These are phyloP conservation scores for Allodekkera sacchari DNA, from an alignment of 805 yeast species.

Conservation along the genomic window DNA sequence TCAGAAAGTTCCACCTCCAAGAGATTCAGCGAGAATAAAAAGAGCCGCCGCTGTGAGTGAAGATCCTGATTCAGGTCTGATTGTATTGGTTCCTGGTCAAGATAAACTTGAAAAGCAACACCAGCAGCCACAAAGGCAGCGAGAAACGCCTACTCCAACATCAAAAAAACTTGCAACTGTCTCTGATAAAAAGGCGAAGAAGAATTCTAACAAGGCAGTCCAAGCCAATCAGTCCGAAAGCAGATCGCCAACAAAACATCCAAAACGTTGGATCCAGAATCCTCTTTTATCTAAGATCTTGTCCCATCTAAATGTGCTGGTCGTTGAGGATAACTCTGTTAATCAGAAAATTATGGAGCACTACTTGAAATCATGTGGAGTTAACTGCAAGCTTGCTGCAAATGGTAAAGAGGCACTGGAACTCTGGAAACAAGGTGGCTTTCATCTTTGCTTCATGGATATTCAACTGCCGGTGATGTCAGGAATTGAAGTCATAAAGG, in stretches of 20 bases:
- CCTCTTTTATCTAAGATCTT: conserved; percentile 54
- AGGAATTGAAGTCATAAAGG: conserved; percentile 91
- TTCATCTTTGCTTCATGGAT: conserved; percentile 93
- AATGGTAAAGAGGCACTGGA: conserved; percentile 94
- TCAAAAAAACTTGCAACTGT: too few species aligned
- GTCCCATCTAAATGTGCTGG: conserved; percentile 82
- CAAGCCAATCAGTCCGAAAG: too few species aligned
- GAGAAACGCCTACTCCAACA: neutral
- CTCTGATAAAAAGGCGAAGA: too few species aligned
- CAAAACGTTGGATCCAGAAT: conserved; percentile 1
- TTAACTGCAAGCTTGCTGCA: conserved; percentile 77
- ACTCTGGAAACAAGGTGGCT: conserved; percentile 91
- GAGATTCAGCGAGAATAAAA: conserved; percentile 14
- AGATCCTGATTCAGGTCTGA: too few species aligned
- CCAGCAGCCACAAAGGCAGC: too few species aligned
- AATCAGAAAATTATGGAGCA: conserved; percentile 89
- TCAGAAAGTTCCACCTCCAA: conserved; percentile 22
- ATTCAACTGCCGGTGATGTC: conserved; percentile 93
- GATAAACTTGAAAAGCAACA: too few species aligned
- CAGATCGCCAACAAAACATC: neutral
- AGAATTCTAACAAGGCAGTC: conserved; percentile 1
- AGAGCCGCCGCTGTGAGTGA: conserved; percentile 6
- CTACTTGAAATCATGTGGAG: conserved; percentile 76
- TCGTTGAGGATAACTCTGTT: conserved; percentile 94
- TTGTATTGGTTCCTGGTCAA: too few species aligned